Base-by-base conservation (phyloP, 1,284 basidiomycete species). In the Puccinia brachypodii region DNA sequence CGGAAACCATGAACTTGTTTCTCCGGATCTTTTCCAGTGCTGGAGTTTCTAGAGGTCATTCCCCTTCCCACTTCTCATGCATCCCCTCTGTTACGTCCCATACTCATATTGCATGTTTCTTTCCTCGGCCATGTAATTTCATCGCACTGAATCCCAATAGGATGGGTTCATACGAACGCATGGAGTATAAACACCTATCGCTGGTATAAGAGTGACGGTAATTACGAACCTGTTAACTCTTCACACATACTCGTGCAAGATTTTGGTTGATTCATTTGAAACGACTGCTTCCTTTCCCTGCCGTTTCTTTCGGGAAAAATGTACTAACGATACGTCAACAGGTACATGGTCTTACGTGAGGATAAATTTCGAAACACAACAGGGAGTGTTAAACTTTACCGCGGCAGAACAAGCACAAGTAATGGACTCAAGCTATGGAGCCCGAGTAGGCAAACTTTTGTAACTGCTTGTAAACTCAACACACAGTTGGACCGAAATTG, bases 271-370 rank as follows among this genome's bases (percentile, higher is more conserved):
- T 42, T 22, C 14, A 42, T 11, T 38, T 13, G 8, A 8, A n/a
- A 66, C 2, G 25, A 22, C 6, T 25, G 38, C 28, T 16, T n/a
- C n/a, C n/a, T n/a, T n/a, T n/a, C n/a, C n/a, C n/a, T 58, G 6
- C 14, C 50, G 16, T 58, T 58, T 31, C 7, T 28, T 31, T 58
- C 7, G 2, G 56, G 31, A 58, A 3, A 58, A 4, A 40, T 64
- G 16, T 64, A 8, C 1, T 38, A 13, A 40, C 3, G 31, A 42
- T n/a, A 25, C 25, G 19, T 62, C 25, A 47, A 72, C 28, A 78
- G 76, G 76, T 53, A 68, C 62, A 38, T 78, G 76, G 76, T 66
- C 66, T 31, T 78, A 78, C 42, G 76, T 78, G 13, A 78, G 66
- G 64, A 47, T 78, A 28, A 68, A 53, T 40, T 69, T 47, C 22